phyloP scores from a whole-genome alignment of 2,329 filamentous ascomycete genomes.

The Ceratocystis cacaofunesta region DNA sequence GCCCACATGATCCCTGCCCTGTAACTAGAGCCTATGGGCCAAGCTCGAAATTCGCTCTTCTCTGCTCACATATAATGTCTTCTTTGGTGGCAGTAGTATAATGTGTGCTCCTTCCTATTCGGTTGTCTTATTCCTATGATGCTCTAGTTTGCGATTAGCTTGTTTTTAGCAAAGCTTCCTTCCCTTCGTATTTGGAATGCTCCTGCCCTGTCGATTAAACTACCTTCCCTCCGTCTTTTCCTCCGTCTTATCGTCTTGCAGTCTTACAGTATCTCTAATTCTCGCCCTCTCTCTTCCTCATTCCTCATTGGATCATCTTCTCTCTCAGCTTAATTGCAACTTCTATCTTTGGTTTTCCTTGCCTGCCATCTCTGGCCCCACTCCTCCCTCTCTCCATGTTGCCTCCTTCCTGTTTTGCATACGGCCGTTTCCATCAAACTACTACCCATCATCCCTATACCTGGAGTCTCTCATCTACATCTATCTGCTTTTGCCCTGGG shows the following conservation, averaged over 20 bases:
- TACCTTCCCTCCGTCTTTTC: neutral
- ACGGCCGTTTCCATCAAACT: neutral
- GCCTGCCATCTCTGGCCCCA: neutral
- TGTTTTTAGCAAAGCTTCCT: neutral
- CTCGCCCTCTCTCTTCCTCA: neutral
- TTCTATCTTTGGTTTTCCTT: constrained; percentile 3
- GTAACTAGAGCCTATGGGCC: too few relatives aligned
- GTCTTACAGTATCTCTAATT: neutral
- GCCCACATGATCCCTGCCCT: too few relatives aligned
- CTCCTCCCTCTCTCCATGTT: neutral
- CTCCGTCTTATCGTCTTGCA: neutral
- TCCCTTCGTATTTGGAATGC: neutral
- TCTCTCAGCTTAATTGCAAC: neutral
- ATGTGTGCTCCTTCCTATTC: neutral
- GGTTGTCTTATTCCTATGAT: neutral
- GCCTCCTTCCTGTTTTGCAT: neutral
- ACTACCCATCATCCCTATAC: neutral
- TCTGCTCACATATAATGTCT: too few relatives aligned
- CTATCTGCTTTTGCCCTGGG: neutral
- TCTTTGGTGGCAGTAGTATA: too few relatives aligned
- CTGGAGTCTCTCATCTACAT: neutral
- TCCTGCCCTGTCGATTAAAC: neutral
- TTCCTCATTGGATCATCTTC: neutral
- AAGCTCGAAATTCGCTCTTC: too few relatives aligned
- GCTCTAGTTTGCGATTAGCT: too few relatives aligned